Evolutionary conservation across 2,329 filamentous ascomycete genomes (phyloP).

Genomic region (Ascomycota sp.): DNA sequence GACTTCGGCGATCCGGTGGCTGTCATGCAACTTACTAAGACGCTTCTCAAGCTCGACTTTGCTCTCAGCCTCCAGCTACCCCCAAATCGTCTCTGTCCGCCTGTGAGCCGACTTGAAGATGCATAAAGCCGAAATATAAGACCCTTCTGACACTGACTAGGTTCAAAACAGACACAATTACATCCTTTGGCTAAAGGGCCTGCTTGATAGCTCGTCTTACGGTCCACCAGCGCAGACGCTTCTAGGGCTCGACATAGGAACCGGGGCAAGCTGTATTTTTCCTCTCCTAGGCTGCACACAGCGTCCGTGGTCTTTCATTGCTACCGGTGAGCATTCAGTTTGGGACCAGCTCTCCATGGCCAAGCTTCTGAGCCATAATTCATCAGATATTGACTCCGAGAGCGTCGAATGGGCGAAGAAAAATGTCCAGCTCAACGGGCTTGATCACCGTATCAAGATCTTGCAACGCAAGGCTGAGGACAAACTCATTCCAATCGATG

Average conservation of each 20-base stretch:
- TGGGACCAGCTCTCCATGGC: not conserved
- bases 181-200: conserved; percentile 65
- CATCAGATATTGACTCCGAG: conserved; percentile 49
- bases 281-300: conserved; percentile 57
- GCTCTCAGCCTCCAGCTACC: conserved; percentile 50
- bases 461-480: conserved; percentile 29
- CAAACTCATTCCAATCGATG: conserved; percentile 42
- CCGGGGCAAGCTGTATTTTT: conserved; percentile 82
- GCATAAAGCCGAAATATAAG: not conserved
- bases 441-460: conserved; percentile 44
- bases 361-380: not conserved
- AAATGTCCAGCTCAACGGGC: conserved; percentile 47
- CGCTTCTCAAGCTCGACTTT: conserved; percentile 59
- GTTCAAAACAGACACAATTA: conserved; percentile 63
- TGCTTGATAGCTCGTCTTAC: conserved; percentile 53
- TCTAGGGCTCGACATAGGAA: conserved; percentile 66
- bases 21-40: conserved; percentile 64
- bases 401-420: conserved; percentile 43
- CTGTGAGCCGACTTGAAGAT: conserved; percentile 26
- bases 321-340: conserved; percentile 26
- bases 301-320: conserved; percentile 54
- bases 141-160: conserved; percentile 7
- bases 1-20: conserved; percentile 65
- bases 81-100: conserved; percentile 64
- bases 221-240: conserved; percentile 26